phyloP scores from a whole-genome alignment of 2,329 filamentous ascomycete genomes.

The Monosporascus sp. region DNA sequence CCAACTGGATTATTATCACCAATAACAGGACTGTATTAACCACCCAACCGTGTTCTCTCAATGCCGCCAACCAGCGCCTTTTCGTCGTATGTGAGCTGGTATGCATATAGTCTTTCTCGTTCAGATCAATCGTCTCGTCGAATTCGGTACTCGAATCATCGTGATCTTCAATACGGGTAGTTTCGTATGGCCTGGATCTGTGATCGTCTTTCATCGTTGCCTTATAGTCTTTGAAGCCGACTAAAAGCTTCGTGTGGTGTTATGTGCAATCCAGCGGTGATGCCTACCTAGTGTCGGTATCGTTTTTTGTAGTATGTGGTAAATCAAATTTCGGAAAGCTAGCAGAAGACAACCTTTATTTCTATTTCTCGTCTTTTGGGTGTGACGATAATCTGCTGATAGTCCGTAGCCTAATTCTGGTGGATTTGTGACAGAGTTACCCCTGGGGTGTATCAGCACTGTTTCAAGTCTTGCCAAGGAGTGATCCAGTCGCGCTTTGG shows the following conservation, averaged over 20 bases:
- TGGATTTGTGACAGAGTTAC: not conserved
- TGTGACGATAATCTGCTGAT: not conserved
- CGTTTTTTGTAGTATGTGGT: not conserved
- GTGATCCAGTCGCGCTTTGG: not conserved
- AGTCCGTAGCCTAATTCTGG: not conserved
- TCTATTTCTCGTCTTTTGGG: not conserved
- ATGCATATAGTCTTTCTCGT: constrained; percentile 25
- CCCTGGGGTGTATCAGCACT: not conserved
- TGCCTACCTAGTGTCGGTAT: not conserved
- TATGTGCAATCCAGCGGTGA: not conserved
- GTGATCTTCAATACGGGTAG: constrained; percentile 15
- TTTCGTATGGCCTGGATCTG: constrained; percentile 5
- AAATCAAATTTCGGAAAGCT: not conserved
- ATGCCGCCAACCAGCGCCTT: constrained; percentile 8
- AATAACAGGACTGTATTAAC: constrained; percentile 31
- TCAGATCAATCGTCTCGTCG: constrained; percentile 21
- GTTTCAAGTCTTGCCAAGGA: not conserved
- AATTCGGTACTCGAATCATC: constrained; percentile 22
- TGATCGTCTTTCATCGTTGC: constrained; percentile 5
- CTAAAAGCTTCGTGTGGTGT: not conserved
- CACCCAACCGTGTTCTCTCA: constrained; percentile 22
- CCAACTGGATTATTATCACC: constrained; percentile 29
- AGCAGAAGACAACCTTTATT: not conserved
- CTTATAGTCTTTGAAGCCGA: not conserved
- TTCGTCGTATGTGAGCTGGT: constrained; percentile 5